Percentiles rank a stretch among this genome's conserved stretches.
Evolutionary conservation across 192 early-diverging fungal species (phyloP).

Genomic region (Neocallimastix lanati): DNA sequence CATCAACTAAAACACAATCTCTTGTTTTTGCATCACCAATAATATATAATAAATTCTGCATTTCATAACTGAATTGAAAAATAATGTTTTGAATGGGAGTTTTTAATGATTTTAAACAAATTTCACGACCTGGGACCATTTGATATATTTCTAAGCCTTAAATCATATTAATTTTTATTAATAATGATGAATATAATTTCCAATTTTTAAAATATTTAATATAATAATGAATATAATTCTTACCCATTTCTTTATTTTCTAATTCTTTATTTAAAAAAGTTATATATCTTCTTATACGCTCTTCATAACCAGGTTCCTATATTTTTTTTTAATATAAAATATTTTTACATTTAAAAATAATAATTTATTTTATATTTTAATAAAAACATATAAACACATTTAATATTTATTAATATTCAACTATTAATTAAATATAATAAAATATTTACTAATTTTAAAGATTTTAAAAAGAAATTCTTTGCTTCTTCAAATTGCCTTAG

Average conservation of each 20-base stretch:
- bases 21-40: constrained; percentile 45
- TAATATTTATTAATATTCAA: constrained; percentile 17
- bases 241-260: constrained; percentile 1
- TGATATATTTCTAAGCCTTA: constrained; percentile 39
- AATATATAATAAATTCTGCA: constrained; percentile 76
- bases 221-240: background rate
- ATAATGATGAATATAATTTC: no score
- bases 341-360: no score
- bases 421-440: constrained; percentile 34
- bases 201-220: no score
- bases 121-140: constrained; percentile 50
- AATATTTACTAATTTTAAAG: constrained; percentile 23
- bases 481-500: constrained; percentile 26
- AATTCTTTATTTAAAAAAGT: constrained; percentile 2
- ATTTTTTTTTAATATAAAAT: constrained; percentile 1
- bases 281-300: constrained; percentile 10
- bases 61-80: constrained; percentile 55
- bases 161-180: no score
- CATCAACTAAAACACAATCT: constrained; percentile 67
- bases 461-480: constrained; percentile 15
- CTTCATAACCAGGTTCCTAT: background rate
- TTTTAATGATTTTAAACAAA: constrained; percentile 30
- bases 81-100: constrained; percentile 59
- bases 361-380: constrained; percentile 6
- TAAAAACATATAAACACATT: no score